Base-by-base conservation (phyloP, 148 eudicot genomes). In the Rhododendron henanense region DNA sequence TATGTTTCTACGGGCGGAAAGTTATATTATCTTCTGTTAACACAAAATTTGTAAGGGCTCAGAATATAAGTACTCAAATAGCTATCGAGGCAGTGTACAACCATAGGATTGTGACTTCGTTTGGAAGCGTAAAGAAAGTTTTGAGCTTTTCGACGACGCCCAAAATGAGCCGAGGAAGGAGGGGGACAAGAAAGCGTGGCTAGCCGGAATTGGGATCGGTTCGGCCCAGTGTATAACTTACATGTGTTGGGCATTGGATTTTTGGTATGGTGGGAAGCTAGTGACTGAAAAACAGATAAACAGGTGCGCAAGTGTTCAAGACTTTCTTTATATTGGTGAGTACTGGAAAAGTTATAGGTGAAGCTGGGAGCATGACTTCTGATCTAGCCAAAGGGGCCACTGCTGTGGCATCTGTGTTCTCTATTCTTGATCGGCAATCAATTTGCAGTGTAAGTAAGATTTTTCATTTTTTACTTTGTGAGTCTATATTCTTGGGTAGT, bases 321-420 rank as follows among this genome's bases (percentile, higher is more conserved):
- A 96, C 99, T 3, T 96, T 95, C 85, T 96, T 95, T 82, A 91
- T 96, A 83, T 88, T 96, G 85, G 97, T 96, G 13, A 96, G 98
- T 88, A 96, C 99, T 3, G 99, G 99, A 2, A 96, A 89, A 73
- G 99, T 96, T 75, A 93, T 96, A 50, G 99, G 98, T 21, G 99
- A 96, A 85, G 99, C 99, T 21, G 99, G 99, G 0, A 96, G 99
- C 87, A 96, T 96, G 99, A 96, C 98, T 65, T 89, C 98, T 82
- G 99, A 96, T 86, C 89, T 96, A 44, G 98, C 98, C 37, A 95
- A 94, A 88, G 98, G 99, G 3, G 93, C 98, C 0, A 88, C 93
- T 21, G 96, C 98, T 19, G 90, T 96, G n/a, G 92, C 96, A 71
- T 96, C 99, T 6, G 93, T 96, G 11, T 95, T 96, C 48, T 82